Base-by-base conservation (phyloP, 129 eudicot genomes). In the Artemisia argyi region DNA sequence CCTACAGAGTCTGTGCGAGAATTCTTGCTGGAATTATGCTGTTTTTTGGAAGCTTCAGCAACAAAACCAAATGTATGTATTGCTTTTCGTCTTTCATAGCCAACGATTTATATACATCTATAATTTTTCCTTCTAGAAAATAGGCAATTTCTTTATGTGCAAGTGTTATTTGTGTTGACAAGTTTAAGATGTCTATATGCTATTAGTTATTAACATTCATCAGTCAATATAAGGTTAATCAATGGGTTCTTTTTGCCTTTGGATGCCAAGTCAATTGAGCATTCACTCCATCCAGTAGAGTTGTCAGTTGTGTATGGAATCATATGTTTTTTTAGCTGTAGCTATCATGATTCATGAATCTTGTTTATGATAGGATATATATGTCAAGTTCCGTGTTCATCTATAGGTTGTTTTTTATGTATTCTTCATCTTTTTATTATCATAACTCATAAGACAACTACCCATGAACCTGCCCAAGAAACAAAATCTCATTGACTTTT, bases 21-120 rank as follows among this genome's bases (percentile, higher is more conserved):
- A 76, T 76, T 87, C 98, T 69, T 87, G 86, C 62, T 94, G 98
- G 98, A 84, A 83, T 69, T 94, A 94, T 88, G 96, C 96, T 20
- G 91, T 90, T 24, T 90, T 94, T 76, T 94, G 98, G 98, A 94
- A 88, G 91, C 84, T 84, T 75, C 89, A 83, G 79, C 92, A 81
- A 48, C 85, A 89, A 65, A 62, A 51, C 72, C 83, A 76, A 60
- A 79, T 83, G 98, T 94, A 88, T 84, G 97, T 81, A 71, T 42
- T 44, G 4, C 53, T 62, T 64, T 63, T 71, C 72, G 24, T 70
- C 18, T 63, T 62, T 78, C 19, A 1, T 69, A 51, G 49, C 24
- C 22, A 19, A 22, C 60, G 47, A 26, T 20, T 62, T 73, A 17
- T 62, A 17, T 14, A 35, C 42, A 5, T 69, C 6, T 69, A 22